phyloP scores from a whole-genome alignment of 2,329 filamentous ascomycete genomes.

The Aureobasidium sp. region DNA sequence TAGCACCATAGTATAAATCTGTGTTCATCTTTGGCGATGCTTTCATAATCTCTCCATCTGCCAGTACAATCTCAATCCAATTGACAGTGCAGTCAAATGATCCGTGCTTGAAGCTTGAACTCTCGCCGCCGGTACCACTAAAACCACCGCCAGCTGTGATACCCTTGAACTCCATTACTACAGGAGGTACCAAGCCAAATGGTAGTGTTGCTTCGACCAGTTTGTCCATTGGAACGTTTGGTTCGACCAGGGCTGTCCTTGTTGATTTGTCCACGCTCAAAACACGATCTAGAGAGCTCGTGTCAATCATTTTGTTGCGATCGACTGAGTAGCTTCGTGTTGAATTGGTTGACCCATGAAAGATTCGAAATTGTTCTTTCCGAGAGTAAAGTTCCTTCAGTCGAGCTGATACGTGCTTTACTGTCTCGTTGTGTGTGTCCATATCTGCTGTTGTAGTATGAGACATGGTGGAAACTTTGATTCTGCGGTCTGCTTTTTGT shows the following conservation, averaged over 20 bases:
- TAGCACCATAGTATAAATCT: slow-evolving; percentile 59
- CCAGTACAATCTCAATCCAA: slow-evolving; percentile 58
- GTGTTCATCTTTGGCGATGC: slow-evolving; percentile 34
- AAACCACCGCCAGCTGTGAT: slow-evolving; percentile 65
- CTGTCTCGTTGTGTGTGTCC: slow-evolving; percentile 38
- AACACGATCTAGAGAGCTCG: slow-evolving; percentile 56
- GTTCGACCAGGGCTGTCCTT: slow-evolving; percentile 58
- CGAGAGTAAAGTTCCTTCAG: slow-evolving; percentile 45
- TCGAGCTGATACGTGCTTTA: slow-evolving; percentile 39
- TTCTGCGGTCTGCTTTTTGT: too few relatives aligned
- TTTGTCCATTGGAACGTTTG: slow-evolving; percentile 61
- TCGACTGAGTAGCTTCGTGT: slow-evolving; percentile 47
- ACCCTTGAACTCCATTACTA: slow-evolving; percentile 65
- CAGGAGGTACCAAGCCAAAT: slow-evolving; percentile 54
- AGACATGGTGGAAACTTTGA: too few relatives aligned
- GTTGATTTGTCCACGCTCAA: slow-evolving; percentile 49
- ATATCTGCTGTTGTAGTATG: slow-evolving; percentile 17
- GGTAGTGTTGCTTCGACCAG: slow-evolving; percentile 52
- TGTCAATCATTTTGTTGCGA: slow-evolving; percentile 49
- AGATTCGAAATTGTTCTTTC: slow-evolving; percentile 60
- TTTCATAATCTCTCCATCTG: slow-evolving; percentile 50
- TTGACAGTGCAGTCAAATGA: slow-evolving; percentile 58
- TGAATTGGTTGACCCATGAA: slow-evolving; percentile 70
- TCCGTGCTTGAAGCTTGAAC: slow-evolving; percentile 61
- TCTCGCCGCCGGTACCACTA: slow-evolving; percentile 61